A percentile compares a stretch with the other conserved stretches of the same genome.
Conservation (phyloP, 2,329 filamentous ascomycete genomes). For the Talaromyces funiculosus region DNA sequence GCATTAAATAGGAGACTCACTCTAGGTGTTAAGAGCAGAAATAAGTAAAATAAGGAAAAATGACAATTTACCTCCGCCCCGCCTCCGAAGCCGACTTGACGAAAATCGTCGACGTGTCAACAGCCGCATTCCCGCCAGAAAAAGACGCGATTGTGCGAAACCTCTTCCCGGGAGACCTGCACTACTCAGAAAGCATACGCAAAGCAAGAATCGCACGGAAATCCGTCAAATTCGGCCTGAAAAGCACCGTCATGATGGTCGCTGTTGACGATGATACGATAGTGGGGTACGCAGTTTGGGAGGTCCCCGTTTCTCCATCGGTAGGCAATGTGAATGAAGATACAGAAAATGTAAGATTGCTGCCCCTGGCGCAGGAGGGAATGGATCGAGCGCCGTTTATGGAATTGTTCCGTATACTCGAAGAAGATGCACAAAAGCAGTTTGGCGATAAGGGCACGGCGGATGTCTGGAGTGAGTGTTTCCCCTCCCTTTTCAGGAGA, state of each 20-base stretch:
- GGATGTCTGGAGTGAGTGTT: not conserved
- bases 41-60: not conserved
- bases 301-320: not conserved
- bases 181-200: not conserved
- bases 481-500: no score
- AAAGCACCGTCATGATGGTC: not conserved
- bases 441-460: not conserved
- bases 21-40: no score
- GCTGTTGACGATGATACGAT: not conserved
- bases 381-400: not conserved
- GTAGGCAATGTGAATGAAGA: not conserved
- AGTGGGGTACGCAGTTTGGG: constrained; percentile 1
- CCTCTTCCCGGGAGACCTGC: not conserved
- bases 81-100: not conserved
- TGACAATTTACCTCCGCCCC: not conserved
- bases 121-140: not conserved
- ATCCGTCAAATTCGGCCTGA: not conserved
- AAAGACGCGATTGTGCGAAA: not conserved
- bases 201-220: not conserved
- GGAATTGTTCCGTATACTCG: not conserved
- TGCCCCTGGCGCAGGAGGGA: not conserved
- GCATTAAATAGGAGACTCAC: no score
- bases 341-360: not conserved
- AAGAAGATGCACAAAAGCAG: not conserved
- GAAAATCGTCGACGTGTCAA: constrained; percentile 8